These are phyloP conservation scores for Calocybe indica DNA, from an alignment of 768 basidiomycete genomes.

Conservation along the genomic window DNA sequence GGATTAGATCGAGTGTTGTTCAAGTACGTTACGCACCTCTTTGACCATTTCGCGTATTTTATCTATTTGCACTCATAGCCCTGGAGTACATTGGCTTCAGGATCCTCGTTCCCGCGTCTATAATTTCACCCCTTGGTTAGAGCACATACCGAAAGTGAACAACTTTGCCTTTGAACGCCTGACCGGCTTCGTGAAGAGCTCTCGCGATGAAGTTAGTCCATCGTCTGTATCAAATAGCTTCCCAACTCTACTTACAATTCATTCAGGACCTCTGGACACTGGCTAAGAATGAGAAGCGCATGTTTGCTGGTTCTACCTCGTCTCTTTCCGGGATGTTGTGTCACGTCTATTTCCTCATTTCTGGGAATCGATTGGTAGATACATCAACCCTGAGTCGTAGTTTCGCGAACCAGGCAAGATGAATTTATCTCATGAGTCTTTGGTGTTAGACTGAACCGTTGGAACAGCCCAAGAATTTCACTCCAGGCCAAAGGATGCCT, in stretches of 20 bases:
- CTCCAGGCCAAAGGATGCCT: conserved; percentile 75
- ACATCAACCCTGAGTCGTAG: conserved; percentile 49
- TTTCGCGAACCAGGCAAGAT: conserved; percentile 55
- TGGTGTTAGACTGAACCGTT: conserved; percentile 2
- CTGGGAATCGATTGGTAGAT: conserved; percentile 63
- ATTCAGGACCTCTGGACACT: conserved; percentile 59
- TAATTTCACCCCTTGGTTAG: conserved; percentile 73
- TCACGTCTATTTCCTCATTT: conserved; percentile 87
- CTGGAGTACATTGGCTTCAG: conserved; percentile 83
- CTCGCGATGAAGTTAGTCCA: conserved; percentile 57
- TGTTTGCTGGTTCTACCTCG: conserved; percentile 85
- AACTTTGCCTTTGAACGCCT: conserved; percentile 85
- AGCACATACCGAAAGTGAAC: conserved; percentile 66
- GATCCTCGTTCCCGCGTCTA: conserved; percentile 84
- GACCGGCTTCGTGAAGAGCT: conserved; percentile 70
- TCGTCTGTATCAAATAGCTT: neutral
- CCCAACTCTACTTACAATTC: neutral
- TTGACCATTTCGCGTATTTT: neutral
- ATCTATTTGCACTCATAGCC: conserved; percentile 36
- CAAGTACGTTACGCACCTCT: conserved; percentile 18
- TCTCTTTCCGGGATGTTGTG: conserved; percentile 78
- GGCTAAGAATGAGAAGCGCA: conserved; percentile 49
- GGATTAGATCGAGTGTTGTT: conserved; percentile 63
- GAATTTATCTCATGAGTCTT: neutral
- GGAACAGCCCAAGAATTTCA: conserved; percentile 55